phyloP scores from a whole-genome alignment of 495 filamentous ascomycete genomes.

The Lasiosphaeris hirsuta region DNA sequence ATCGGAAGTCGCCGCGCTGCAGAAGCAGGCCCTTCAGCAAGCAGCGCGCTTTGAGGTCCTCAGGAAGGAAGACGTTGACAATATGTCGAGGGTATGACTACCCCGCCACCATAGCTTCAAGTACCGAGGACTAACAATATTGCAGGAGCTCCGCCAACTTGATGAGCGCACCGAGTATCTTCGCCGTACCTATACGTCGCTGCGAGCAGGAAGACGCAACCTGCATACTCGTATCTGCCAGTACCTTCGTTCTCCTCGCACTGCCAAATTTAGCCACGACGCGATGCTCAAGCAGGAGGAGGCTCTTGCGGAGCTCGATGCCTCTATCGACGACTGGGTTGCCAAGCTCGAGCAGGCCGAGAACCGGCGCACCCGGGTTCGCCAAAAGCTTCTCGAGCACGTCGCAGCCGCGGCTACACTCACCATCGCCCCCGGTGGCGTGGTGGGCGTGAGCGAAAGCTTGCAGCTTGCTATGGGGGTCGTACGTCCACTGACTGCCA shows the following conservation, averaged over 20 bases:
- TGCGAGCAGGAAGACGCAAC: constrained; percentile 63
- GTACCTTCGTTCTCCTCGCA: constrained; percentile 60
- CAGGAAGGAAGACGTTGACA: constrained; percentile 62
- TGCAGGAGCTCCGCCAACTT: constrained; percentile 62
- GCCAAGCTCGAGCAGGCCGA: constrained; percentile 71
- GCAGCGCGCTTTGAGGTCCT: constrained; percentile 65
- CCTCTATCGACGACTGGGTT: constrained; percentile 74
- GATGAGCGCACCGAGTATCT: constrained; percentile 72
- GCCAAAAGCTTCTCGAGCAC: constrained; percentile 76
- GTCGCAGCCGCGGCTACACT: constrained; percentile 58
- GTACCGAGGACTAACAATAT: constrained; percentile 18
- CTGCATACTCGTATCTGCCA: constrained; percentile 66
- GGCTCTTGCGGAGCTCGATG: constrained; percentile 65
- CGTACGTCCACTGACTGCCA: constrained; percentile 30
- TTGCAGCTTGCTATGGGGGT: constrained; percentile 39
- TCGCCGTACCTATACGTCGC: constrained; percentile 63
- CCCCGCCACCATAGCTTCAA: background rate
- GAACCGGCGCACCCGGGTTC: constrained; percentile 63
- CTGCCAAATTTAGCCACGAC: constrained; percentile 62
- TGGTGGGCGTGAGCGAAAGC: constrained; percentile 35
- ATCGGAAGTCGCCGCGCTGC: constrained; percentile 51
- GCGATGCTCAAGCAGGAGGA: constrained; percentile 72
- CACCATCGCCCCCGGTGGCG: constrained; percentile 25
- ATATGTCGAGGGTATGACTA: constrained; percentile 54
- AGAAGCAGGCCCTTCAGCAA: constrained; percentile 61